Evolutionary conservation across 805 yeast species (phyloP).

Genomic region (Ogataea naganishii): DNA sequence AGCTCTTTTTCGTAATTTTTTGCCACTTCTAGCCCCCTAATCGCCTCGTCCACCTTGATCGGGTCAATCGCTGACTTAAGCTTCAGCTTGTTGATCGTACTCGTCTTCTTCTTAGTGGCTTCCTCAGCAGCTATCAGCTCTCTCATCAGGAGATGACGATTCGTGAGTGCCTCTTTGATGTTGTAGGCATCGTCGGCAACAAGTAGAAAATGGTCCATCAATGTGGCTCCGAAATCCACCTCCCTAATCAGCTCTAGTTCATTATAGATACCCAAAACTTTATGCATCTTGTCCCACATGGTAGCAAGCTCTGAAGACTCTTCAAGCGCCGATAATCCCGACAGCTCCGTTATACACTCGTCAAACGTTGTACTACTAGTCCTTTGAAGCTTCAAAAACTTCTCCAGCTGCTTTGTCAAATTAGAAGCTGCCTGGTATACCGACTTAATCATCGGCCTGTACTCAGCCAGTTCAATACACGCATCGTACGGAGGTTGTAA

Average conservation of each 20-base stretch:
- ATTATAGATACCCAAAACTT: constrained; percentile 59
- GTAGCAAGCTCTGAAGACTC: constrained; percentile 59
- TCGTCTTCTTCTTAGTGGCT: constrained; percentile 59
- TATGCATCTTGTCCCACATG: constrained; percentile 74
- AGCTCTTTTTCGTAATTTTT: constrained; percentile 67
- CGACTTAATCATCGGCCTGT: constrained; percentile 79
- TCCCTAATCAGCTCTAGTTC: constrained; percentile 70
- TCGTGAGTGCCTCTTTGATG: constrained; percentile 87
- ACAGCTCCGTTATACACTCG: constrained; percentile 38
- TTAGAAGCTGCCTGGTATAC: constrained; percentile 54
- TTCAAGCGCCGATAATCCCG: constrained; percentile 33
- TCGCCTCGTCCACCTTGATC: constrained; percentile 82
- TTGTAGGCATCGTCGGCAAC: constrained; percentile 71
- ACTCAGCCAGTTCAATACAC: constrained; percentile 67
- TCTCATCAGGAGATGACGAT: constrained; percentile 86
- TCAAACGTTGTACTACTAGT: constrained; percentile 33
- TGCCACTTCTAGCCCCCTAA: constrained; percentile 70
- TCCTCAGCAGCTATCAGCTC: constrained; percentile 77
- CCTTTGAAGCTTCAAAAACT: constrained; percentile 48
- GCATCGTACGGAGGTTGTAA: constrained; percentile 89
- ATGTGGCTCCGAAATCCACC: constrained; percentile 59
- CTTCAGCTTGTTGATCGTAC: constrained; percentile 62
- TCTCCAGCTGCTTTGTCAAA: constrained; percentile 43
- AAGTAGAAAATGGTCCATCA: constrained; percentile 66
- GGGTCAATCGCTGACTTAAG: constrained; percentile 74